A percentile compares a stretch with the other conserved stretches of the same genome.
Evolutionary conservation across 225 moss, liverwort and hornwort genomes (phyloP).

Genomic region (Physcomitrium patens): DNA sequence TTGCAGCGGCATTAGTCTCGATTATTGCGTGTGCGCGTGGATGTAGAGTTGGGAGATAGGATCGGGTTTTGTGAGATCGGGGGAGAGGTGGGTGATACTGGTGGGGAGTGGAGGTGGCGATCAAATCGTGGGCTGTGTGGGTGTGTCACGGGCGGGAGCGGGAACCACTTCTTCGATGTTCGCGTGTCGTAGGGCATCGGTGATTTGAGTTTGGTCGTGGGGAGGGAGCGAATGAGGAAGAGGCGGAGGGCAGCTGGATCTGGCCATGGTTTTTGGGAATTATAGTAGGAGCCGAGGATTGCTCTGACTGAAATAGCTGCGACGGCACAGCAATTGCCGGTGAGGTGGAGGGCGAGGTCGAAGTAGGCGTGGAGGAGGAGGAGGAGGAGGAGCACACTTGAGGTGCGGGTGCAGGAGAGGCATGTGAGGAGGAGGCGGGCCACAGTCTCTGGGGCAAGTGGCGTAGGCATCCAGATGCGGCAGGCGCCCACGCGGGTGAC

Average conservation of each 20-base stretch:
- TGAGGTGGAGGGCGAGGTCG: not conserved
- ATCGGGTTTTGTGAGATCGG: not conserved
- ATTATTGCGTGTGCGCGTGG: too few relatives aligned
- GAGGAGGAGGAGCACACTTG: not conserved
- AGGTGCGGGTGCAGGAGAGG: conserved; percentile 34
- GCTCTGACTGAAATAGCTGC: conserved; percentile 40
- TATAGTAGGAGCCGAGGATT: conserved; percentile 29
- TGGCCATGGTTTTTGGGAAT: conserved; percentile 36
- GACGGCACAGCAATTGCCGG: not conserved
- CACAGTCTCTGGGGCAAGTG: conserved; percentile 29
- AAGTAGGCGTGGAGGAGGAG: not conserved
- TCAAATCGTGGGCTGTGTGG: conserved; percentile 30
- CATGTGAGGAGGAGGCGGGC: conserved; percentile 35
- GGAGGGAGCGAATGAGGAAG: conserved; percentile 36
- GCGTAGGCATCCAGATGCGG: conserved; percentile 33
- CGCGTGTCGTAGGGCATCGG: conserved; percentile 18
- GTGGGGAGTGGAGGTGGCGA: conserved; percentile 1
- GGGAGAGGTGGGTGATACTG: conserved; percentile 37
- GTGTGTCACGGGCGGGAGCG: conserved; percentile 12
- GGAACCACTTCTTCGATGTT: not conserved
- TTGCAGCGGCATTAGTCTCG: too few relatives aligned
- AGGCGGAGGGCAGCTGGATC: conserved; percentile 51
- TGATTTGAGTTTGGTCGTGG: too few relatives aligned
- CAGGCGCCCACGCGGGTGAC: conserved; percentile 32
- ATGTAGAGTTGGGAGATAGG: too few relatives aligned